Percentiles rank a stretch among this genome's conserved stretches.
These are phyloP conservation scores for Backusella tarrabulga DNA, from an alignment of 192 early-diverging fungal genomes.

Conservation along the genomic window DNA sequence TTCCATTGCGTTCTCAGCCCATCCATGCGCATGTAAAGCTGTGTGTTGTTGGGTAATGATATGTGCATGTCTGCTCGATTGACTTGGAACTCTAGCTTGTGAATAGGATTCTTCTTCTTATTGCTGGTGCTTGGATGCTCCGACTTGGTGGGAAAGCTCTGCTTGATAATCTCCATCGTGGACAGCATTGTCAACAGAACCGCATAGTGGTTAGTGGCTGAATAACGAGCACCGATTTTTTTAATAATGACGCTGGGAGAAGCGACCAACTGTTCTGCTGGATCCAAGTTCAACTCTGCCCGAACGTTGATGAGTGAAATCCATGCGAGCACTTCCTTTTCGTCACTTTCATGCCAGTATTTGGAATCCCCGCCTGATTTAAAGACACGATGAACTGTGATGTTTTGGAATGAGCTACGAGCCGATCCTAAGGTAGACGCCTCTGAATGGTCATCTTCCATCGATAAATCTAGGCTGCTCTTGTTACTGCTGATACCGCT, in stretches of 20 bases:
- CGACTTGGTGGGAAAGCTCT: background rate
- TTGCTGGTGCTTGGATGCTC: background rate
- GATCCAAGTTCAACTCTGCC: background rate
- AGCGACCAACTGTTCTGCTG: background rate
- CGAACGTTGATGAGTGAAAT: background rate
- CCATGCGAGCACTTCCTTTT: background rate
- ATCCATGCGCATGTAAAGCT: slow-evolving; percentile 30
- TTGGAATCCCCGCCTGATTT: background rate
- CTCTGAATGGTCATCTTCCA: background rate
- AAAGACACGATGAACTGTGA: background rate
- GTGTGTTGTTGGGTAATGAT: slow-evolving; percentile 10
- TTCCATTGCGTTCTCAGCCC: slow-evolving; percentile 9
- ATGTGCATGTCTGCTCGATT: slow-evolving; percentile 23
- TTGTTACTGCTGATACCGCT: slow-evolving; percentile 3
- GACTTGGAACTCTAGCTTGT: slow-evolving; percentile 14
- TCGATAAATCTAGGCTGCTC: background rate
- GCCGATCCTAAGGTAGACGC: background rate
- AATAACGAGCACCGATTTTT: slow-evolving; percentile 16
- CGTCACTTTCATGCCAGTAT: background rate
- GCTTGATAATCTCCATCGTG: background rate
- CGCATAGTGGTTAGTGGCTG: slow-evolving; percentile 26
- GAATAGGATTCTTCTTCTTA: background rate
- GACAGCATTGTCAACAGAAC: background rate
- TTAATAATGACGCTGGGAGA: background rate
- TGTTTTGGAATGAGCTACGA: background rate